Evolutionary conservation across 208 protist genomes (phyloP), one percentile per base, ranked within the genome.

Genomic region (Leishmania turanica): DNA sequence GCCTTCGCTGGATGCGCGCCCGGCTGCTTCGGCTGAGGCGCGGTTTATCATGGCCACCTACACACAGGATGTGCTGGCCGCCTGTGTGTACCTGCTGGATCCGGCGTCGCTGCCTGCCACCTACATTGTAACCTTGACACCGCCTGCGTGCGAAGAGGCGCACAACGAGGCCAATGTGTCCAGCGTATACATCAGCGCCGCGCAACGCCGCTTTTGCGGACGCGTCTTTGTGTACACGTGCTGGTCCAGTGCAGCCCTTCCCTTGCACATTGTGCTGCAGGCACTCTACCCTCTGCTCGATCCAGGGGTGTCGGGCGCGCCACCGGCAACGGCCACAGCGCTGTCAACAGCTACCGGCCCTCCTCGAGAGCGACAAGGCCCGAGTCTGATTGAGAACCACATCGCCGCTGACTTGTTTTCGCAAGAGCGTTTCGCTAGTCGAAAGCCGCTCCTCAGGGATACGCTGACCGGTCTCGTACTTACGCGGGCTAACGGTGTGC

Each of bases 221-320:
- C 69, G 82, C 17, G 58, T 91, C 49, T 85, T 97, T 62, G 75
- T 96, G 53, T 90, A 88, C 81, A 80, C 95, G 7, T 93, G 90
- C 82, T 94, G 87, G 84, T 85, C 74, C 9, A 64, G 74, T 17
- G n/a, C 69, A 3, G 53, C 82, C 2, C 74, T 93, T 15, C 88
- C 87, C 1, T 54, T 84, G 53, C 62, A 82, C 21, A 70, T 75
- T 37, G 81, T 96, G 4, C 78, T 96, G 2, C 75, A 83, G 15
- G 88, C 92, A 0, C 87, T 97, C 40, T 96, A 96, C 79, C 92
- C 94, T 1, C 83, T 97, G 49, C 87, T 97, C 37, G 86, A 92
- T 47, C 19, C 42, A 42, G 53, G 13, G 19, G 27, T 53, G 45
- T 40, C 77, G 75, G 49, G 15, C 11, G 3, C 77, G 54, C 45